Evolutionary conservation across 2,329 filamentous ascomycete genomes (phyloP).

Genomic region (Aspergillus eucalypticola): DNA sequence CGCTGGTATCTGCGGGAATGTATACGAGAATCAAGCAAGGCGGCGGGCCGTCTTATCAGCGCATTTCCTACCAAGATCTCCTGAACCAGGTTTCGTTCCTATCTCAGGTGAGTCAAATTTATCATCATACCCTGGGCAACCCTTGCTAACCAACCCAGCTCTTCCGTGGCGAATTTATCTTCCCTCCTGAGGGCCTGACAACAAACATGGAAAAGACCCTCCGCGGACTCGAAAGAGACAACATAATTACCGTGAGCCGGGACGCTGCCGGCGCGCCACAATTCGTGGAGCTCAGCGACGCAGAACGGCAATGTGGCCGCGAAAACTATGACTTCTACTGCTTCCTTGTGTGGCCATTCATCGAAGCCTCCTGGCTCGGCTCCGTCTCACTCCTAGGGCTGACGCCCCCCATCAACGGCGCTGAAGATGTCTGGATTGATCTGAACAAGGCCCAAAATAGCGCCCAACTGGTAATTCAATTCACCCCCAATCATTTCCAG

Average conservation of each 20-base stretch:
- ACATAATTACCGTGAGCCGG: constrained; percentile 69
- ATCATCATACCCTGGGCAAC: not conserved
- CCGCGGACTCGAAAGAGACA: constrained; percentile 72
- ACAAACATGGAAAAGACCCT: constrained; percentile 81
- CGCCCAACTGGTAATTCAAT: constrained; percentile 68
- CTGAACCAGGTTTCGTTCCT: constrained; percentile 82
- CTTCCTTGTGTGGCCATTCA: constrained; percentile 97
- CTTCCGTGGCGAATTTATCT: constrained; percentile 96
- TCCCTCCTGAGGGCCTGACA: constrained; percentile 79
- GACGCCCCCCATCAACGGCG: constrained; percentile 64
- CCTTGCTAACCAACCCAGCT: constrained; percentile 52
- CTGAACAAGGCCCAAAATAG: constrained; percentile 74
- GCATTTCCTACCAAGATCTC: constrained; percentile 73
- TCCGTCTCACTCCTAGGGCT: constrained; percentile 85
- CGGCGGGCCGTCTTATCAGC: constrained; percentile 77
- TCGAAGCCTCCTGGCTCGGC: constrained; percentile 90
- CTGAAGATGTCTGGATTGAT: constrained; percentile 76
- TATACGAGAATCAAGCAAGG: constrained; percentile 90
- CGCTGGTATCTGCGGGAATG: constrained; percentile 83
- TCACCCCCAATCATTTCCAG: too few relatives aligned
- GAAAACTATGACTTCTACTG: constrained; percentile 99
- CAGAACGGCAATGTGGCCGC: constrained; percentile 74
- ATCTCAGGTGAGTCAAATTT: constrained; percentile 57
- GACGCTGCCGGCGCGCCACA: constrained; percentile 57
- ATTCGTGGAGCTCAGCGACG: constrained; percentile 71